Conservation (phyloP, 2,329 filamentous ascomycete species). For the Xylaria arbuscula region DNA sequence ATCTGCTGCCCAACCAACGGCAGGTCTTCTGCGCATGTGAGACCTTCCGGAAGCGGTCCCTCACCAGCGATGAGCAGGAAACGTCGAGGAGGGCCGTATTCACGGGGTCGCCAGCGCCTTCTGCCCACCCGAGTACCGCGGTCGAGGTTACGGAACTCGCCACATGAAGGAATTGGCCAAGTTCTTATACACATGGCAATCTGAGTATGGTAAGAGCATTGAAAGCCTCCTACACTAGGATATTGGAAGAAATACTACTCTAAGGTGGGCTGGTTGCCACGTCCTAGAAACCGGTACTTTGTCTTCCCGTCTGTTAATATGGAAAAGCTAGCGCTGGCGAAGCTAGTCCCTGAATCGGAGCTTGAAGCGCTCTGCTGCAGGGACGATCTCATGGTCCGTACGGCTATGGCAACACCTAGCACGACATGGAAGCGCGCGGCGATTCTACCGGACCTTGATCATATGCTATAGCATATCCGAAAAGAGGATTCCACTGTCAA, state of each 20-base stretch:
- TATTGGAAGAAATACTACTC: conserved; percentile 37
- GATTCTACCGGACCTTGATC: conserved; percentile 36
- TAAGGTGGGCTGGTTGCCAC: conserved; percentile 34
- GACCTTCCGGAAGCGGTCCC: conserved; percentile 31
- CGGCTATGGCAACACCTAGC: conserved; percentile 19
- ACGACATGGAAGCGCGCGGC: conserved; percentile 18
- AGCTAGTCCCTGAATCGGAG: not conserved
- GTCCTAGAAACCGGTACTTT: conserved; percentile 33
- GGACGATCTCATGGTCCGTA: conserved; percentile 31
- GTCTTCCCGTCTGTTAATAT: conserved; percentile 18
- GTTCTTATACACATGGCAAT: not conserved
- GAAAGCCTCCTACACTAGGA: conserved; percentile 39
- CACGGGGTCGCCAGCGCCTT: conserved; percentile 25
- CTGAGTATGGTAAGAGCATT: not conserved
- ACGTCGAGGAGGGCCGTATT: conserved; percentile 25
- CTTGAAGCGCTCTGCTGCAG: conserved; percentile 20
- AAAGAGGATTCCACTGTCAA: conserved; percentile 39
- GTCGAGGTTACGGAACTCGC: conserved; percentile 34
- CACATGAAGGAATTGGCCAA: conserved; percentile 36
- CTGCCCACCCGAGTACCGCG: conserved; percentile 7
- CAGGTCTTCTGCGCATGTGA: conserved; percentile 37
- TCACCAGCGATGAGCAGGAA: conserved; percentile 29
- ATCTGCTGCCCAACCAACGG: conserved; percentile 12
- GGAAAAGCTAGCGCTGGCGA: not conserved
- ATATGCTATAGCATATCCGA: conserved; percentile 42